Conservation (phyloP, 768 basidiomycete genomes). For the Pholiota microspora region DNA sequence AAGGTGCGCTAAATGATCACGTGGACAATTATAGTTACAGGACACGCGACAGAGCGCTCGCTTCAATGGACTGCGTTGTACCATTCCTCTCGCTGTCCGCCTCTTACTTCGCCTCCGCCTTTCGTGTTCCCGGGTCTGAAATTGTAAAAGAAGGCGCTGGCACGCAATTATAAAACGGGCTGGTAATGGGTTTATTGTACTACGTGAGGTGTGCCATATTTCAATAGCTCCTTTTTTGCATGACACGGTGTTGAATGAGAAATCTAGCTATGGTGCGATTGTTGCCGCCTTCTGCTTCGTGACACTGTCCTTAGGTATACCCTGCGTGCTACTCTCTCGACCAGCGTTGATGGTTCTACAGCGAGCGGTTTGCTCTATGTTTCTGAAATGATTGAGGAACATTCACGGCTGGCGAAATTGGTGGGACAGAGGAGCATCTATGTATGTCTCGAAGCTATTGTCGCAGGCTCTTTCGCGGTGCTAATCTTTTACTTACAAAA, state of each 20-base stretch:
- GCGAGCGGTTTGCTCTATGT: constrained; percentile 93
- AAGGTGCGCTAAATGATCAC: not conserved
- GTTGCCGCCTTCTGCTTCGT: constrained; percentile 83
- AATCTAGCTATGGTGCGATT: constrained; percentile 67
- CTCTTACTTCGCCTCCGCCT: not conserved
- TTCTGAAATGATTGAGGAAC: constrained; percentile 95
- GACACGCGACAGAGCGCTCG: constrained; percentile 2
- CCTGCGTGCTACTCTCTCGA: not conserved
- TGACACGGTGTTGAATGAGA: constrained; percentile 1
- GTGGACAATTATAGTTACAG: constrained; percentile 1
- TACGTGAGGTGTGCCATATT: constrained; percentile 51
- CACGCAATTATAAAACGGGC: not conserved
- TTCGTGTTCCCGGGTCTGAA: not conserved
- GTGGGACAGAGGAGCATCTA: constrained; percentile 86
- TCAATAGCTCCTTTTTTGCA: constrained; percentile 6
- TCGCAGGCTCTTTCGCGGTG: not conserved
- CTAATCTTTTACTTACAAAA: not conserved
- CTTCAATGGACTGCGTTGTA: not conserved
- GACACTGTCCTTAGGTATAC: constrained; percentile 85
- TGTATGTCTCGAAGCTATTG: too few species aligned
- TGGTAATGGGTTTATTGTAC: constrained; percentile 51
- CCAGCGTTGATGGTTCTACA: constrained; percentile 26
- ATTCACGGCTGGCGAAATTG: constrained; percentile 76
- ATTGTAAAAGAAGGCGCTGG: constrained; percentile 2
- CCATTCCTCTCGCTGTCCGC: not conserved